Evolutionary conservation across 139 green algal genomes (phyloP), one percentile per base, ranked within the genome.

Genomic region (Gonium pectorale): DNA sequence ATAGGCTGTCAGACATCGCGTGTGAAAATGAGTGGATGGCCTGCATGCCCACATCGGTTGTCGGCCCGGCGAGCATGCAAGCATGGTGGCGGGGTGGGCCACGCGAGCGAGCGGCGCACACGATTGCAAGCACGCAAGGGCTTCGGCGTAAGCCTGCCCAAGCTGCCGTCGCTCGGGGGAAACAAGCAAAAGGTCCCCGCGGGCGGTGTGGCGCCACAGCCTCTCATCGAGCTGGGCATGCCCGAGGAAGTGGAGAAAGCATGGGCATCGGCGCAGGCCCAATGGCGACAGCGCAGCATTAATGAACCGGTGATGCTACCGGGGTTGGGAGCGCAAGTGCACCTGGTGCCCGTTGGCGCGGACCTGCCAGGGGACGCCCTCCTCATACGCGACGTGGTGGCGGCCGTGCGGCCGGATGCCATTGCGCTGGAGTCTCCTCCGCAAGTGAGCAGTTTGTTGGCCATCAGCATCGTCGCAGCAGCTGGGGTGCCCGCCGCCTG

Each of bases 401-500:
- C 74, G 5, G 59, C 74, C 19, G 74, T 82, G 74, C 59, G 19
- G 74, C 74, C 74, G 0, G 74, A 82, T 29, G 74, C 74, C 41
- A 70, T 82, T 29, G 74, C 74, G 19, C 40, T 82, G n/a, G 74
- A 82, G 59, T 82, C 74, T 9, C 56, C 60, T 31, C 74, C 74
- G 17, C 74, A 82, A 59, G 74, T 31, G 51, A 24, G n/a, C n/a
- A n/a, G n/a, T n/a, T n/a, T n/a, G n/a, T n/a, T n/a, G n/a, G n/a
- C n/a, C n/a, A n/a, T n/a, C n/a, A n/a, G n/a, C n/a, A n/a, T n/a
- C n/a, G n/a, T n/a, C n/a, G n/a, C n/a, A n/a, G n/a, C n/a, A n/a
- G n/a, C n/a, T n/a, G n/a, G n/a, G n/a, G n/a, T n/a, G n/a, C n/a
- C n/a, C n/a, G n/a, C n/a, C n/a, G n/a, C n/a, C n/a, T n/a, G n/a